Conservation (phyloP, 1,284 basidiomycete species). For the Cerrena zonata region DNA sequence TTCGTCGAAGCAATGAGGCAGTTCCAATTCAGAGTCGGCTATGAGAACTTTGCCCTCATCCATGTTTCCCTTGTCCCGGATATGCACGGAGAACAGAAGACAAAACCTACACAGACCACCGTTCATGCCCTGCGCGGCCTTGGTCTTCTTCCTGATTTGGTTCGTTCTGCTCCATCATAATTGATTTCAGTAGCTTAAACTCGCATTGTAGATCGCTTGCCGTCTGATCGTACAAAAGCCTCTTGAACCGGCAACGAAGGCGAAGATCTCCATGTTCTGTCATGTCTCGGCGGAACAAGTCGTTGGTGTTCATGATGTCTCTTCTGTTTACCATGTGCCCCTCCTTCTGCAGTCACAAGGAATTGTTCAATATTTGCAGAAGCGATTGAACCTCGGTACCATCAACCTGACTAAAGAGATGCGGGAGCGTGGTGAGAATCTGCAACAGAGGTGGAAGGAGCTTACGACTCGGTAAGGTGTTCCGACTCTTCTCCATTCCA, state of each 20-base stretch:
- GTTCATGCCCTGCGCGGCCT: slow-evolving; percentile 91
- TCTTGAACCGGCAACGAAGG: slow-evolving; percentile 80
- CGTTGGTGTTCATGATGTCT: slow-evolving; percentile 92
- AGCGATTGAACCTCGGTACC: slow-evolving; percentile 70
- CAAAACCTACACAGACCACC: slow-evolving; percentile 97
- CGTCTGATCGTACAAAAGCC: slow-evolving; percentile 70
- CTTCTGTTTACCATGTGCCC: slow-evolving; percentile 96
- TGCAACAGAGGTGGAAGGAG: slow-evolving; percentile 76
- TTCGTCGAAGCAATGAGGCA: slow-evolving; percentile 99
- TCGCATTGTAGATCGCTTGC: slow-evolving; percentile 98
- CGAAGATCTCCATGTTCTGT: slow-evolving; percentile 99
- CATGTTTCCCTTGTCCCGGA: slow-evolving; percentile 98
- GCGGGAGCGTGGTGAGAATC: slow-evolving; percentile 55
- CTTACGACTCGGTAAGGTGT: slow-evolving; percentile 67
- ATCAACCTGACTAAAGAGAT: slow-evolving; percentile 55
- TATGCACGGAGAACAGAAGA: slow-evolving; percentile 98
- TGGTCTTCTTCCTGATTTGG: slow-evolving; percentile 89
- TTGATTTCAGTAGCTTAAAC: too few relatives aligned
- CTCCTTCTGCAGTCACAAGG: slow-evolving; percentile 90
- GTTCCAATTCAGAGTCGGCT: slow-evolving; percentile 97
- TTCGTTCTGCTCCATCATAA: slow-evolving; percentile 32
- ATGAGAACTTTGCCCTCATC: slow-evolving; percentile 95
- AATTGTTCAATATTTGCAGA: slow-evolving; percentile 79
- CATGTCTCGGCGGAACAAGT: slow-evolving; percentile 93
- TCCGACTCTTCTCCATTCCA: slow-evolving; percentile 14